Evolutionary conservation across 805 yeast genomes (phyloP), one percentile per base, ranked within the genome.

Genomic region (Saccharomycopsis sp.): DNA sequence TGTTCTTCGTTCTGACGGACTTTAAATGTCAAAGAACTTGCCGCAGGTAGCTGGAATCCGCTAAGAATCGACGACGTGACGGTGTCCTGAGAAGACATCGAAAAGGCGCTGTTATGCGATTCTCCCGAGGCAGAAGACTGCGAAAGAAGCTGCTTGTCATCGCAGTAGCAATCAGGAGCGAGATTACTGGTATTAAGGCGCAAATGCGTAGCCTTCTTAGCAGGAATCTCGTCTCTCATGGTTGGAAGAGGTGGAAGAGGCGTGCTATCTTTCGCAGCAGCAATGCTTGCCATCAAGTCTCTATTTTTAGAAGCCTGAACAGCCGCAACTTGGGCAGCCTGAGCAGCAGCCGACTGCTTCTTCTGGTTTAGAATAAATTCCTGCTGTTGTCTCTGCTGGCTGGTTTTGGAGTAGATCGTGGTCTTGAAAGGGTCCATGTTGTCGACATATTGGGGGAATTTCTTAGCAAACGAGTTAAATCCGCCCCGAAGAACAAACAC

Each of bases 1-100:
- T 72, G 59, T 64, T 84, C 87, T 65, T 84, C 89, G 61, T 83
- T 81, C 74, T 77, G 80, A 50, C 78, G 67, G 3, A 77, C 72
- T 63, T 75, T 75, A 68, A 78, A 78, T 38, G 80, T 72, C 63
- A 78, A 83, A 62, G 65, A 66, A 62, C 57, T 68, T 22, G 71
- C 73, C 54, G 65, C 73, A 0, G 89, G 89, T 41, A 84, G 72
- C 41, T 75, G 73, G 64, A 84, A 84, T 63, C 82, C 79, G 2
- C 85, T 76, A 12, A 72, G 60, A 23, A 67, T 65, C 29, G 72
- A 68, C 1, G 60, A 56, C 20, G 57, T 59, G 49, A 17, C 19
- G 8, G 49, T 8, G 22, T 8, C 49, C 22, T 35, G 41, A 35
- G 59, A 23, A 22, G 22, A 24, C 25, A 42, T 38, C 42, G 38